These are phyloP conservation scores for Cryptococcus floricola DNA, from an alignment of 1,284 basidiomycete genomes.

Conservation along the genomic window DNA sequence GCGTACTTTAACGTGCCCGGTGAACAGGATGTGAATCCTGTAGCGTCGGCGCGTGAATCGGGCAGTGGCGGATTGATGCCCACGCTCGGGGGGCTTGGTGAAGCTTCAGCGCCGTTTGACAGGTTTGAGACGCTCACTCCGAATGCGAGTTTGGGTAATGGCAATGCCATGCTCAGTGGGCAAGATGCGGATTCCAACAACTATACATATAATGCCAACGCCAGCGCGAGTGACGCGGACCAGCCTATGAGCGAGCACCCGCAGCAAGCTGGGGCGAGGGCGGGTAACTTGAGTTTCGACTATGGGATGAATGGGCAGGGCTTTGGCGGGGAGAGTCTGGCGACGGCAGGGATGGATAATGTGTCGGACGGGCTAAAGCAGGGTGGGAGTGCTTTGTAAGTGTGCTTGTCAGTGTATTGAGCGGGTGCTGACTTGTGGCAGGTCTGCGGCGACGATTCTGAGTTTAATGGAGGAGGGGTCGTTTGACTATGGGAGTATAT, in stretches of 20 bases:
- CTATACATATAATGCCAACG: not conserved
- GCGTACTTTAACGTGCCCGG: conserved; percentile 42
- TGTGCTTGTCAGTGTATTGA: conserved; percentile 1
- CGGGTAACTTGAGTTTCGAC: conserved; percentile 20
- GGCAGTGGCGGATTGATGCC: not conserved
- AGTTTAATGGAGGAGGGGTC: conserved; percentile 47
- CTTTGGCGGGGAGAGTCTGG: conserved; percentile 29
- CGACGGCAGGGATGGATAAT: conserved; percentile 33
- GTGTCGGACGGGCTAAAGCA: conserved; percentile 35
- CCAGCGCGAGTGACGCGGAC: not conserved
- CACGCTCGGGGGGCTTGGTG: conserved; percentile 18
- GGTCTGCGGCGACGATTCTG: conserved; percentile 48
- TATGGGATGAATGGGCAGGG: conserved; percentile 20
- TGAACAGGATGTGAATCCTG: conserved; percentile 1
- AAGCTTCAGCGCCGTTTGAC: conserved; percentile 31
- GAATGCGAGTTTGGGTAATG: conserved; percentile 18
- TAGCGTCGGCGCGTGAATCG: too few relatives aligned
- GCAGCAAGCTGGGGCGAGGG: not conserved
- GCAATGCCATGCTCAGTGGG: conserved; percentile 13
- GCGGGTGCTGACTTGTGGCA: conserved; percentile 3
- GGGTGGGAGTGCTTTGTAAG: conserved; percentile 29
- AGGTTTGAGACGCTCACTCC: conserved; percentile 34
- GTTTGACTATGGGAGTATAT: conserved; percentile 47
- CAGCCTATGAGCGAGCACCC: not conserved
- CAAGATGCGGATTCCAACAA: not conserved